These are phyloP conservation scores for Tuber magnatum DNA, from an alignment of 495 filamentous ascomycete genomes.

Conservation along the genomic window DNA sequence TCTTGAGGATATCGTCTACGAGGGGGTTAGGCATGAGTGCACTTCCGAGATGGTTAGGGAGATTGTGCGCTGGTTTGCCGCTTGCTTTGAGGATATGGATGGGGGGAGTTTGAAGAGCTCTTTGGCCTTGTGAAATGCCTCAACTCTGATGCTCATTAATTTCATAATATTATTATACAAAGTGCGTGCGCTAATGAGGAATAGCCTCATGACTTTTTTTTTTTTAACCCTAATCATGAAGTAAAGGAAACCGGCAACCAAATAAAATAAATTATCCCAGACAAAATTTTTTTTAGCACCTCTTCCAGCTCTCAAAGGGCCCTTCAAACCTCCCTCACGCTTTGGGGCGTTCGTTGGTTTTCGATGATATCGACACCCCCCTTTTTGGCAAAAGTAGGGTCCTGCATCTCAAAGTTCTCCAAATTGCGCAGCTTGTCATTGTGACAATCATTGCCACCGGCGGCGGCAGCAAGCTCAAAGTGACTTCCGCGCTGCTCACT, in stretches of 20 bases:
- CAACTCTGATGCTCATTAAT: neutral
- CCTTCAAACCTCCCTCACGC: neutral
- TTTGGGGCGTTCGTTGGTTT: neutral
- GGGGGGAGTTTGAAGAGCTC: conserved; percentile 2
- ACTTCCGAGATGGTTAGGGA: conserved; percentile 65
- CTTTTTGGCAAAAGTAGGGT: conserved; percentile 9
- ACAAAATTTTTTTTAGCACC: neutral
- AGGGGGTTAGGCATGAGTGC: conserved; percentile 65
- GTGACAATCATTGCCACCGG: conserved; percentile 47
- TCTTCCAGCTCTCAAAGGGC: neutral
- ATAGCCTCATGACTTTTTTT: conserved; percentile 5
- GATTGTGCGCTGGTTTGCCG: conserved; percentile 58
- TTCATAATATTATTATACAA: neutral
- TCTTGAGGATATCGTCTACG: conserved; percentile 68
- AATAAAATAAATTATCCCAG: neutral
- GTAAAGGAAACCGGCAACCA: neutral
- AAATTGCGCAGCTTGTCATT: conserved; percentile 14
- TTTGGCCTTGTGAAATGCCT: conserved; percentile 15
- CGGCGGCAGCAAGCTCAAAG: conserved; percentile 57
- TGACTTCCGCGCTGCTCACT: conserved; percentile 61
- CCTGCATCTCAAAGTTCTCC: conserved; percentile 16
- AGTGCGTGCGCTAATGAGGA: neutral
- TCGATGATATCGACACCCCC: conserved; percentile 13
- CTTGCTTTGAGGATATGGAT: conserved; percentile 44
- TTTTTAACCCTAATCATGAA: neutral